Conservation (phyloP, 148 eudicot genomes). For the Rhododendron vialii region DNA sequence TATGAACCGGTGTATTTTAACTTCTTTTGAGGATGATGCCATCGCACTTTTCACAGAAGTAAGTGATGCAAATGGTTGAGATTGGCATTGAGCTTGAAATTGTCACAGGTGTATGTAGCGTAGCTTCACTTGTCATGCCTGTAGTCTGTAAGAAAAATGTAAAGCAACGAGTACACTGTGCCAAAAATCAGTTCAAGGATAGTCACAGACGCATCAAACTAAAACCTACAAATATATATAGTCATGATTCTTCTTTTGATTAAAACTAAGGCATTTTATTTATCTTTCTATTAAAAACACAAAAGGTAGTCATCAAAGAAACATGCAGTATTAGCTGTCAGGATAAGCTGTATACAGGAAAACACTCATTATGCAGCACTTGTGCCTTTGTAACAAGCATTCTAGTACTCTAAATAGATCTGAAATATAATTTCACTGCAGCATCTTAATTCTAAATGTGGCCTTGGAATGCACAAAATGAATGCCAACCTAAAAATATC, state of each 20-base stretch:
- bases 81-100: slow-evolving; percentile 34
- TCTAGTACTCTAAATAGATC: neutral
- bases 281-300: neutral
- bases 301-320: neutral
- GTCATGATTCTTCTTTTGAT: neutral
- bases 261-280: neutral
- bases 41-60: slow-evolving; percentile 36
- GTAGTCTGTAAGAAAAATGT: slow-evolving; percentile 32
- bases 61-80: slow-evolving; percentile 39
- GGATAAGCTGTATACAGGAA: neutral
- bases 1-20: slow-evolving; percentile 21
- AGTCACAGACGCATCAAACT: neutral
- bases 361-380: neutral
- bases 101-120: slow-evolving; percentile 6
- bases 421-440: neutral
- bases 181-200: slow-evolving; percentile 1
- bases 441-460: neutral
- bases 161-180: neutral
- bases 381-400: neutral
- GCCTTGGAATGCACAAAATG: neutral
- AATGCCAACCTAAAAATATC: neutral
- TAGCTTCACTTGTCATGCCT: slow-evolving; percentile 34
- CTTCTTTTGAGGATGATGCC: slow-evolving; percentile 35
- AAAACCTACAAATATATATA: neutral
- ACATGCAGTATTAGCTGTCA: neutral